Evolutionary conservation across 1,284 basidiomycete genomes (phyloP), one percentile per base, ranked within the genome.

Genomic region (Heterobasidion occidentale): DNA sequence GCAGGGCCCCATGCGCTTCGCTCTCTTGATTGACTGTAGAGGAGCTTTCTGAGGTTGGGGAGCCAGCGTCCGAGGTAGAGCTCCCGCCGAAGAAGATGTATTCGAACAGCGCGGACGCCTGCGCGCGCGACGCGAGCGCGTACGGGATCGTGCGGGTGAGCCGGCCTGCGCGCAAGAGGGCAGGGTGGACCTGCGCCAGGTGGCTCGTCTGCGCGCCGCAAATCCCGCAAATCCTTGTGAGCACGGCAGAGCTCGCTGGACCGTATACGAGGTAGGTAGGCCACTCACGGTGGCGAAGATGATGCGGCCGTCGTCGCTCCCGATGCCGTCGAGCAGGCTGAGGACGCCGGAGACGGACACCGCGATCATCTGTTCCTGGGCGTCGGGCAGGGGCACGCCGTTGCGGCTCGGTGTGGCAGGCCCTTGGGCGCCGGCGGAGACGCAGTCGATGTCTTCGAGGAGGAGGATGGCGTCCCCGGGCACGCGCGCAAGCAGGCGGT

Each of bases 371-470:
- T 45, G 38, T 17, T n/a, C 42, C 11, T 53, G 38, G 17, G 17
- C 17, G 9, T 44, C 44, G 20, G 20, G 14, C 14, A 54, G 34
- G 8, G 53, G 33, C 9, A 47, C 27, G 17, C 53, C 53, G 15
- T 54, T 46, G 7, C 17, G 20, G 33, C 46, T 33, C n/a, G 48
- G 15, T 7, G 27, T 33, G 11, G 17, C 44, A 4, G 27, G 27
- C 27, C 27, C 27, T 42, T 42, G 12, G 1, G 12, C 38, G 51
- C 17, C 19, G 12, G n/a, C 4, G 14, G 46, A 54, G 27, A 47
- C 27, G 45, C 53, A 54, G 36, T 54, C 53, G 53, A 54, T 38
- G 34, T 54, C 53, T 48, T 54, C 53, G 9, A 54, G 46, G 9
- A 54, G 17, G 15, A 54, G 27, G n/a, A 54, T 48, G 27, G 53